These are phyloP conservation scores for Alnus rubra DNA, from an alignment of 306 rosid species.

Conservation along the genomic window DNA sequence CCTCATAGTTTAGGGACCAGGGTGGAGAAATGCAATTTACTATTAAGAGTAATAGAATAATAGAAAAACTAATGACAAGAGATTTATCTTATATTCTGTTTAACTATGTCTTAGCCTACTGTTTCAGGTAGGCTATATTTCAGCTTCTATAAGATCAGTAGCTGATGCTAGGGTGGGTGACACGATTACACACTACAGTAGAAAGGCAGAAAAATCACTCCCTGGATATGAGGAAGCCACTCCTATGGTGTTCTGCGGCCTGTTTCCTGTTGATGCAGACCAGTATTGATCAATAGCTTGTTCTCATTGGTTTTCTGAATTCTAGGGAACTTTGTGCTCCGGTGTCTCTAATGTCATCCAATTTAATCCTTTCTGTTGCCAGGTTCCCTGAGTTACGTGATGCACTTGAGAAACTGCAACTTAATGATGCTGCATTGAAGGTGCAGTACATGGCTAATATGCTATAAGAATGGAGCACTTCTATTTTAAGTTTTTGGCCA, in stretches of 20 bases:
- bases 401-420: conserved; percentile 96
- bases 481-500: conserved; percentile 19
- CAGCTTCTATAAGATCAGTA: conserved; percentile 94
- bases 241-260: conserved; percentile 97
- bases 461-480: conserved; percentile 25
- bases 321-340: conserved; percentile 2
- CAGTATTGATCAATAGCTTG: conserved; percentile 60
- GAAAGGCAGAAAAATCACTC: conserved; percentile 70
- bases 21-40: not conserved
- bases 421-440: conserved; percentile 95
- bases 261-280: conserved; percentile 97
- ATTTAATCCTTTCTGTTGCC: conserved; percentile 26
- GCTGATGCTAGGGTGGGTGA: conserved; percentile 99
- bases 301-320: conserved; percentile 13
- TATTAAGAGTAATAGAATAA: not conserved
- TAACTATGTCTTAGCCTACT: conserved; percentile 28
- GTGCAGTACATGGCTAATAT: conserved; percentile 35
- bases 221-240: conserved; percentile 95
- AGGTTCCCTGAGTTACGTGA: conserved; percentile 92
- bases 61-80: not conserved
- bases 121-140: conserved; percentile 81
- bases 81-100: not conserved
- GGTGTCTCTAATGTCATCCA: conserved; percentile 22
- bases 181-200: conserved; percentile 64
- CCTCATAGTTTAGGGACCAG: not conserved